Percentiles rank a stretch among this genome's conserved stretches.
phyloP scores from a whole-genome alignment of 2,329 filamentous ascomycete genomes.

The Hypoxylon sp. region DNA sequence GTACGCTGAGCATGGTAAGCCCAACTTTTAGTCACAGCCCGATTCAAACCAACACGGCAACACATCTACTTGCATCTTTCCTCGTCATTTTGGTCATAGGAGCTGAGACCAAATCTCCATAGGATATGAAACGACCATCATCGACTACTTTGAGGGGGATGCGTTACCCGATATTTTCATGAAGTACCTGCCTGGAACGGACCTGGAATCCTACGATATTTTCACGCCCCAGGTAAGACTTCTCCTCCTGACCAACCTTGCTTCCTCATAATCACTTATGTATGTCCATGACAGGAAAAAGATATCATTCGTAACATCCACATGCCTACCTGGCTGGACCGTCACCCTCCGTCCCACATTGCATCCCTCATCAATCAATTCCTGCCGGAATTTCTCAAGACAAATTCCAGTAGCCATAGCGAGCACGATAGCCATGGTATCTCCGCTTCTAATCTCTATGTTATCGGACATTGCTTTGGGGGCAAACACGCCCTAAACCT shows the following conservation, averaged over 20 bases:
- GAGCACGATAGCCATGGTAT: background rate
- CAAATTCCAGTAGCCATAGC: background rate
- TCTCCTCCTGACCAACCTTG: background rate
- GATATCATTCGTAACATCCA: conserved; percentile 31
- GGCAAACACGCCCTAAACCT: conserved; percentile 33
- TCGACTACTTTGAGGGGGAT: conserved; percentile 32
- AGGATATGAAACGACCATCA: conserved; percentile 27
- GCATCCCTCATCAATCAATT: conserved; percentile 21
- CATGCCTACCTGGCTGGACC: conserved; percentile 28
- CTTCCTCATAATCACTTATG: background rate
- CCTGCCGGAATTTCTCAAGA: conserved; percentile 17
- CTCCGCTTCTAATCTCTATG: background rate
- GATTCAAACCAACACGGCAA: background rate
- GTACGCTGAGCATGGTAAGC: conserved; percentile 20
- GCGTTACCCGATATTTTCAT: conserved; percentile 30
- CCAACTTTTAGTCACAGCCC: background rate
- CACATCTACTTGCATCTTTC: background rate
- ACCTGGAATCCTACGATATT: conserved; percentile 22
- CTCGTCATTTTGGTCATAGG: background rate
- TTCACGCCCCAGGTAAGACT: conserved; percentile 15
- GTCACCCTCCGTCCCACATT: conserved; percentile 18
- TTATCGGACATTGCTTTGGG: conserved; percentile 28
- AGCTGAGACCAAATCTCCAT: no score
- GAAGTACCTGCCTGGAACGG: conserved; percentile 26
- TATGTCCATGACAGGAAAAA: conserved; percentile 10